Base-by-base conservation (phyloP, 176 grass and related monocot genomes). In the Dactylis glomerata region DNA sequence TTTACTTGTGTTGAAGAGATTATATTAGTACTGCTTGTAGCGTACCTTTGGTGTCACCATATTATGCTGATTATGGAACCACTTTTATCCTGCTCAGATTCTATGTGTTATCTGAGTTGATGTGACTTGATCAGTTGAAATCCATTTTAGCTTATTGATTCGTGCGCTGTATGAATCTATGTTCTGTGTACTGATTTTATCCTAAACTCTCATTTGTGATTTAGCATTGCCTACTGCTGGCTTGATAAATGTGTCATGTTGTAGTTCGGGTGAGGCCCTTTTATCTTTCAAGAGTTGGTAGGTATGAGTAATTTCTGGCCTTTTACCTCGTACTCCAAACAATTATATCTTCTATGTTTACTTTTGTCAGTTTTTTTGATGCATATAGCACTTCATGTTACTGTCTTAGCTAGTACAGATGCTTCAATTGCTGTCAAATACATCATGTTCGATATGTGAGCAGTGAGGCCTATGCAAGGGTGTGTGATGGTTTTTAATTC, bases 1-100 rank as follows among this genome's bases (percentile, higher is more conserved):
- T 82, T 77, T 63, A 23, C 32, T 54, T 81, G 19, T 89, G 78
- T 71, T 82, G 8, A 81, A 89, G 61, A 57, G 44, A 88, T 84
- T 57, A 31, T 56, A 14, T 88, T 73, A 55, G 42, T 77, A 71
- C 63, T 88, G 22, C 62, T 51, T 70, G 61, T 86, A 54, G 62
- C 50, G 27, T 73, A 78, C 73, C 82, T 44, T 54, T 23, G 24
- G 70, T 42, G 22, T 11, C 33, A 16, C 4, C 44, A 15, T 46
- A 4, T 46, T 46, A 15, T 46, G 44, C 44, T 46, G n/a, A 85
- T 58, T 68, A 30, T 37, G 26, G 47, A 58, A 77, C 77, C 12
- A 3, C 4, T 0, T 81, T 59, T 89, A 14, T 31, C 11, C 44
- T 70, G 37, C 16, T 13, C 6, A 63, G 72, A 33, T 8, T 36